A percentile compares a stretch with the other conserved stretches of the same genome.
These are phyloP conservation scores for Colletotrichum coccodes DNA, from an alignment of 2,329 filamentous ascomycete species.

Conservation along the genomic window DNA sequence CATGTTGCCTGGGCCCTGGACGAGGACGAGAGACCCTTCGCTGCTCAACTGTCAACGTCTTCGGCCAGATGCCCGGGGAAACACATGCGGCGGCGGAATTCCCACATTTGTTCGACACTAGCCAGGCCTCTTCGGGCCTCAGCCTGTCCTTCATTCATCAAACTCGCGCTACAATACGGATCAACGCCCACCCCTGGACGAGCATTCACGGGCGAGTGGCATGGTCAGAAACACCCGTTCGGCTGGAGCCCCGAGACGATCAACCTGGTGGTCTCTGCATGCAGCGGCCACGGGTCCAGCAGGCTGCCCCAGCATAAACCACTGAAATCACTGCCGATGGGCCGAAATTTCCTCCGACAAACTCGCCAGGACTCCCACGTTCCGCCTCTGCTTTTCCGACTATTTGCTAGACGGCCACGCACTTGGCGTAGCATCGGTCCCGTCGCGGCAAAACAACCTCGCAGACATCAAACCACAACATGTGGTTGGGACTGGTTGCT, in stretches of 20 bases:
- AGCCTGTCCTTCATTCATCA: neutral
- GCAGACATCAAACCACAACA: neutral
- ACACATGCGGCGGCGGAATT: slow-evolving; percentile 1
- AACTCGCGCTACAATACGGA: neutral
- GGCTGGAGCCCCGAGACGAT: neutral
- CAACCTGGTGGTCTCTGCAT: neutral
- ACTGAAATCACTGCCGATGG: slow-evolving; percentile 25
- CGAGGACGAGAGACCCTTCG: neutral
- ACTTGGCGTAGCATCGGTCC: slow-evolving; percentile 14
- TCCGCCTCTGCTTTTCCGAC: slow-evolving; percentile 9
- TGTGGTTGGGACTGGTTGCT: neutral
- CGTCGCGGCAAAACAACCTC: slow-evolving; percentile 1
- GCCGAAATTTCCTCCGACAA: slow-evolving; percentile 30
- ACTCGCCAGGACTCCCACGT: slow-evolving; percentile 15
- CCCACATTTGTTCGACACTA: neutral
- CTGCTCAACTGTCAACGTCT: neutral
- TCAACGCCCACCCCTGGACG: neutral
- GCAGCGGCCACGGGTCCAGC: neutral
- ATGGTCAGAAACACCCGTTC: neutral
- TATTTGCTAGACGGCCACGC: slow-evolving; percentile 9
- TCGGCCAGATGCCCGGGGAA: slow-evolving; percentile 25
- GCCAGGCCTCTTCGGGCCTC: neutral
- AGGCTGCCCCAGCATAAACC: neutral
- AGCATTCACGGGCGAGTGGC: neutral
- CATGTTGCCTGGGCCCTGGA: neutral